Conservation (phyloP, 495 filamentous ascomycete genomes). For the Letharia columbiana region DNA sequence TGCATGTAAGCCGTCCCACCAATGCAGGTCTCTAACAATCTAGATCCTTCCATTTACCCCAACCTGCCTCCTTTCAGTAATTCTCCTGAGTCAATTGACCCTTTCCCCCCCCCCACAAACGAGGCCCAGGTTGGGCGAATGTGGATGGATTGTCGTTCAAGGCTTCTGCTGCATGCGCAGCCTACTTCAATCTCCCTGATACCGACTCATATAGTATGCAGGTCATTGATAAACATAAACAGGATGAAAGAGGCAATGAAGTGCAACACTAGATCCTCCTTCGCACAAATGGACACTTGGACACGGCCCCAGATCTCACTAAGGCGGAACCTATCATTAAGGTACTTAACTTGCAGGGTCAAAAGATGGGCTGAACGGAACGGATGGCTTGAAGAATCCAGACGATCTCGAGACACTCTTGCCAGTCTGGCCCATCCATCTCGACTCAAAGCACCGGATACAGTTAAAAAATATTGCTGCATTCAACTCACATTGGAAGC, state of each 20-base stretch:
- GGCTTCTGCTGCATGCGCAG: neutral
- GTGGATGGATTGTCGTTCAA: neutral
- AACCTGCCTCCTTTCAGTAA: neutral
- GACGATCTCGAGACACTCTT: neutral
- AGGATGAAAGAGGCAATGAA: too few species aligned
- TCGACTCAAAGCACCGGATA: too few species aligned
- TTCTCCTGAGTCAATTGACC: too few species aligned
- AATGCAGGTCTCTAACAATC: slow-evolving; percentile 4
- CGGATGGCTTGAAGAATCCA: neutral
- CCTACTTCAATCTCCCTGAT: too few species aligned
- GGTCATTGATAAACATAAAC: too few species aligned
- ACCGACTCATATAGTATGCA: neutral
- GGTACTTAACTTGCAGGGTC: neutral
- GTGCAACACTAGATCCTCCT: neutral
- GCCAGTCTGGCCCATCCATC: neutral
- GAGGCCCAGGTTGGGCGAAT: neutral
- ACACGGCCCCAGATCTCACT: slow-evolving; percentile 3
- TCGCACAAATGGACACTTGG: slow-evolving; percentile 14
- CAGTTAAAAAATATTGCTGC: too few species aligned
- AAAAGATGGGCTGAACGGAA: neutral
- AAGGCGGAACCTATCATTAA: slow-evolving; percentile 4
- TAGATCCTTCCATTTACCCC: neutral
- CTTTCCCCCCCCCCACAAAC: neutral
- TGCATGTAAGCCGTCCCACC: neutral
- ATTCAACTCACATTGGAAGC: neutral